phyloP scores from a whole-genome alignment of 306 rosid species.

The Ormosia emarginata region DNA sequence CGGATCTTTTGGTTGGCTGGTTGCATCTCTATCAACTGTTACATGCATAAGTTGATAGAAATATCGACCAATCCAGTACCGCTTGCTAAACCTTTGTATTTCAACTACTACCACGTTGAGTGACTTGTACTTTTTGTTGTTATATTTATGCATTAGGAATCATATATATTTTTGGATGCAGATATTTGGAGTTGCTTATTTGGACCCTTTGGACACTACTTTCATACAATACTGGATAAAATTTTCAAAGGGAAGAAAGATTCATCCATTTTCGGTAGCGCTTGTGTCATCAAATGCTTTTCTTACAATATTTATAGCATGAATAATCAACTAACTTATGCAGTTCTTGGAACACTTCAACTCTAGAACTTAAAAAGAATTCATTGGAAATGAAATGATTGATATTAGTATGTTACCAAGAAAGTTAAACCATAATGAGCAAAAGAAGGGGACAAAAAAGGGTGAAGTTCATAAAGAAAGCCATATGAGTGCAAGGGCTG shows the following conservation, averaged over 20 bases:
- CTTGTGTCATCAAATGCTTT: conserved; percentile 6
- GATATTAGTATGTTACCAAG: too few species aligned
- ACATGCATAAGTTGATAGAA: not conserved
- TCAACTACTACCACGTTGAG: not conserved
- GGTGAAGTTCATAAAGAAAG: too few species aligned
- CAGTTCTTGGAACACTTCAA: not conserved
- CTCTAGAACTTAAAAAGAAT: not conserved
- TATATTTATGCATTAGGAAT: conserved; percentile 2
- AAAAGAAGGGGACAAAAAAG: too few species aligned
- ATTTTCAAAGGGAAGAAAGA: conserved; percentile 92
- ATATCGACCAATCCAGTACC: not conserved
- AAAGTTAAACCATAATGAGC: too few species aligned
- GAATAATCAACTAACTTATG: not conserved
- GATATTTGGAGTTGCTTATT: conserved; percentile 86
- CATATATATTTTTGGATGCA: conserved; percentile 36
- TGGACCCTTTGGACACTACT: conserved; percentile 94
- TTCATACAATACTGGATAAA: conserved; percentile 62
- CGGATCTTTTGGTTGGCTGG: too few species aligned
- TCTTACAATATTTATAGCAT: conserved; percentile 2
- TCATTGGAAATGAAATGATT: not conserved
- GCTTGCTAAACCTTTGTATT: not conserved
- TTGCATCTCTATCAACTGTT: too few species aligned
- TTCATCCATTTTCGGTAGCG: not conserved
- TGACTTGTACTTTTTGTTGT: not conserved
- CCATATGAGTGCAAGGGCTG: too few species aligned